phyloP scores from a whole-genome alignment of 2,329 filamentous ascomycete species.

The Arthrobotrys pseudoclavata region DNA sequence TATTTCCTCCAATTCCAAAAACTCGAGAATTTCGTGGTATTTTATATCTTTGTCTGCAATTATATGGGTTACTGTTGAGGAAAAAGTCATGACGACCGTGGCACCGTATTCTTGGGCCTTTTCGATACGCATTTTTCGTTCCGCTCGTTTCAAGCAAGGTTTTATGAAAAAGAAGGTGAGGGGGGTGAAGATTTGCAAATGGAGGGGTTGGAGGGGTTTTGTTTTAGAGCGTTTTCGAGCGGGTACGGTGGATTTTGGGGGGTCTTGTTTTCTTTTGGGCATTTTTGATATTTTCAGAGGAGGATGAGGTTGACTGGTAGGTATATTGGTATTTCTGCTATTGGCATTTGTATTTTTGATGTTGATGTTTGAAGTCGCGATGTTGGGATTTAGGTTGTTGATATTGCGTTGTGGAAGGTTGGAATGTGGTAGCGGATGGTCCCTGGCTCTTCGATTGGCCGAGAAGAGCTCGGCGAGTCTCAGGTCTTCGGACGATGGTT shows the following conservation, averaged over 20 bases:
- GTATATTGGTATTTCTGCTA: not conserved
- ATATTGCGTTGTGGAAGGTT: constrained; percentile 41
- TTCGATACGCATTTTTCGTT: constrained; percentile 78
- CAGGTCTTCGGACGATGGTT: constrained; percentile 41
- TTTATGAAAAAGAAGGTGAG: constrained; percentile 71
- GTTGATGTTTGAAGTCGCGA: not conserved
- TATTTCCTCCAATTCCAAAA: constrained; percentile 70
- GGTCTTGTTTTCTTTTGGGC: not conserved
- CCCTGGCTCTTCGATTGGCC: constrained; percentile 56
- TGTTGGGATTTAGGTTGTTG: constrained; percentile 5
- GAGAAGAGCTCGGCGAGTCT: constrained; percentile 40
- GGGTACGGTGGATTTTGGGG: not conserved
- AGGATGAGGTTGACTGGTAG: not conserved
- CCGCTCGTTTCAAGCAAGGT: constrained; percentile 78
- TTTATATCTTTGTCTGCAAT: constrained; percentile 79
- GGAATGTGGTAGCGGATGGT: constrained; percentile 54
- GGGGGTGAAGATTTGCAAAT: constrained; percentile 59
- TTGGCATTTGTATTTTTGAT: not conserved
- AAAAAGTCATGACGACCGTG: constrained; percentile 74
- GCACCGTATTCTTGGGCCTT: constrained; percentile 83
- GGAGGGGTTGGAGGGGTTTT: constrained; percentile 28
- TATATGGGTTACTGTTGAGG: constrained; percentile 76
- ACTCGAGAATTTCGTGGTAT: constrained; percentile 75
- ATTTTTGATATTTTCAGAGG: not conserved
- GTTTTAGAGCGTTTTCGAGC: constrained; percentile 44